Base-by-base conservation (phyloP, 164 flowering plant species). In the Macadamia integrifolia region DNA sequence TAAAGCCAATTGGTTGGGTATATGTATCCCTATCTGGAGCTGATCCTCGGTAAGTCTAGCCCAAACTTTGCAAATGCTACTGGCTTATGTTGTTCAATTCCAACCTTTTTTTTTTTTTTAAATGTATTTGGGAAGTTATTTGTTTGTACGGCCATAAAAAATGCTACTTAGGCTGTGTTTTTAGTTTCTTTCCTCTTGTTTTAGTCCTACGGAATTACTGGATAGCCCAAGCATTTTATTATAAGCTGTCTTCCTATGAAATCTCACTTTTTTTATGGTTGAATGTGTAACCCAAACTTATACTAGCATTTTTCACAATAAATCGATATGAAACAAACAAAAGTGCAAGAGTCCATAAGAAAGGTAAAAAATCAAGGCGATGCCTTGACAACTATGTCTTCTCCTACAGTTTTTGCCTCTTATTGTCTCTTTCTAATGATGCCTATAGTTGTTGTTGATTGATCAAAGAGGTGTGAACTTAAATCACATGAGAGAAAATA, bases 1-100 rank as follows among this genome's bases (percentile, higher is more conserved):
- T 78, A 53, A 90, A 91, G 78, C 97, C 97, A 31, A 75, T 83
- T 28, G 98, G 98, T 56, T 93, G 98, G 98, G 82, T 90, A 71
- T 74, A 83, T 72, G 70, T 93, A 77, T 84, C 87, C 1, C 81
- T 93, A 35, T 91, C 98, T 58, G 98, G 98, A 66, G 83, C 78
- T 70, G 97, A 91, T 80, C 92, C 97, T n/a, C 76, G 93, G 98
- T 91, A 62, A 81, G 87, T 18, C 57, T 14, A 11, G n/a, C 15
- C 6, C 6, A 62, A 31, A 14, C 58, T 53, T 65, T 60, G 18
- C 57, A 14, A 13, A 11, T 58, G 43, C 63, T 6, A 46, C 44
- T 29, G 9, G 23, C 13, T 11, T 15, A 28, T 11, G n/a, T 63
- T 64, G 12, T 52, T 28, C 50, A 46, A 8, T 6, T 32, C 1